Percentiles rank a stretch among this genome's conserved stretches.
These are phyloP conservation scores for Phtheirospermum japonicum DNA, from an alignment of 257 asterid genomes.

Conservation along the genomic window DNA sequence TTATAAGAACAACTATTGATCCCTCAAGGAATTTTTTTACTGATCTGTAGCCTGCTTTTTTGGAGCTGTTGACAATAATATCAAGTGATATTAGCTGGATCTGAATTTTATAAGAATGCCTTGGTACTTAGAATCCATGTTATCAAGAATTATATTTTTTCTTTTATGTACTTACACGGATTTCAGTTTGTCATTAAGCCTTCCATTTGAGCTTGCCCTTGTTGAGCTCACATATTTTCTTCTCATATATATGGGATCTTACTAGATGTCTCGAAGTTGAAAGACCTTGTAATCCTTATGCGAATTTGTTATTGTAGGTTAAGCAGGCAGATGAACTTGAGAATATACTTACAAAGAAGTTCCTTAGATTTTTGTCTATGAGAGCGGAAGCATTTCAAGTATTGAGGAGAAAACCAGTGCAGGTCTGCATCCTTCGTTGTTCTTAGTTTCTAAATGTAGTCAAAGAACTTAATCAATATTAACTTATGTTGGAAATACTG, in stretches of 20 bases:
- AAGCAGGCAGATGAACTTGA: constrained; percentile 98
- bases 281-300: constrained; percentile 15
- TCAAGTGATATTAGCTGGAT: background rate
- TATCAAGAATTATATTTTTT: background rate
- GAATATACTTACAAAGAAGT: constrained; percentile 91
- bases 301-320: constrained; percentile 48
- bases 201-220: constrained; percentile 16
- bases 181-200: background rate
- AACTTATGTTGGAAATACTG: background rate
- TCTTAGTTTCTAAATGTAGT: background rate
- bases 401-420: constrained; percentile 95
- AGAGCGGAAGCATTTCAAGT: constrained; percentile 99
- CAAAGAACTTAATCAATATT: constrained; percentile 2
- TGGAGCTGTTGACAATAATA: background rate
- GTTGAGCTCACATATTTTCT: constrained; percentile 12
- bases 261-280: constrained; percentile 13
- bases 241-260: constrained; percentile 7
- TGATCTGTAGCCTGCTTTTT: background rate
- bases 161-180: constrained; percentile 5
- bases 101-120: background rate
- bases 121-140: background rate
- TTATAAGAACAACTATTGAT: too few species aligned
- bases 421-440: constrained; percentile 42
- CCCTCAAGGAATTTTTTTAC: background rate
- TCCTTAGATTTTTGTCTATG: constrained; percentile 94